Conservation (phyloP, 192 early-diverging fungal species). For the Coemansia sp. region DNA sequence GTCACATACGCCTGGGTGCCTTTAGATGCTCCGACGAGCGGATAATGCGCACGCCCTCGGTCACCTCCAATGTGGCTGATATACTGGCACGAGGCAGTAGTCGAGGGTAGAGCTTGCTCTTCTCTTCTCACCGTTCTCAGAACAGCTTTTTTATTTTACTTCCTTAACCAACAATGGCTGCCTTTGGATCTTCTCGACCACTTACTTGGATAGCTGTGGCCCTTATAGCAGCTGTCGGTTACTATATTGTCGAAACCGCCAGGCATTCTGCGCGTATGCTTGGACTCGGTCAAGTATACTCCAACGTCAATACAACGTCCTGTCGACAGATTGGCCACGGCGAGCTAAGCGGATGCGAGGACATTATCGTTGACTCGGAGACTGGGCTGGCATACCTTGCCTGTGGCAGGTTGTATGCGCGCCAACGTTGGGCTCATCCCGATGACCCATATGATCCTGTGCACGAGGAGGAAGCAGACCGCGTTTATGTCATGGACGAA, state of each 20-base stretch:
- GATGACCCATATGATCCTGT: constrained; percentile 34
- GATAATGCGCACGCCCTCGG: no score
- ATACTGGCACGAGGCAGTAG: no score
- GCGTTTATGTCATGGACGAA: constrained; percentile 56
- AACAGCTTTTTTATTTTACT: background rate
- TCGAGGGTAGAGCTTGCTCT: background rate
- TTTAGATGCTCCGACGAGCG: no score
- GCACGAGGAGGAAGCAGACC: constrained; percentile 34
- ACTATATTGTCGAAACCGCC: constrained; percentile 6
- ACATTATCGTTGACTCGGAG: constrained; percentile 56
- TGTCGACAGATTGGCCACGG: constrained; percentile 45
- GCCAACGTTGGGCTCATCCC: constrained; percentile 56
- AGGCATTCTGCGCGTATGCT: constrained; percentile 9
- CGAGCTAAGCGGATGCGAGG: constrained; percentile 55
- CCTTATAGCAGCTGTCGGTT: background rate
- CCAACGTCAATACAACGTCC: constrained; percentile 36
- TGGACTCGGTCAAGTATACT: constrained; percentile 24
- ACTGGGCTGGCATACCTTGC: constrained; percentile 59
- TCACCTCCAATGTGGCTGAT: no score
- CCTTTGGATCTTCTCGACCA: background rate
- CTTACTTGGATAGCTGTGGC: background rate
- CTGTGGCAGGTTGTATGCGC: constrained; percentile 48
- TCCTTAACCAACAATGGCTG: background rate
- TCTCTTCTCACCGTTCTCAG: background rate
- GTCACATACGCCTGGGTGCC: no score